Conservation (phyloP, 2,329 filamentous ascomycete species). For the Hypoxylon sp. region DNA sequence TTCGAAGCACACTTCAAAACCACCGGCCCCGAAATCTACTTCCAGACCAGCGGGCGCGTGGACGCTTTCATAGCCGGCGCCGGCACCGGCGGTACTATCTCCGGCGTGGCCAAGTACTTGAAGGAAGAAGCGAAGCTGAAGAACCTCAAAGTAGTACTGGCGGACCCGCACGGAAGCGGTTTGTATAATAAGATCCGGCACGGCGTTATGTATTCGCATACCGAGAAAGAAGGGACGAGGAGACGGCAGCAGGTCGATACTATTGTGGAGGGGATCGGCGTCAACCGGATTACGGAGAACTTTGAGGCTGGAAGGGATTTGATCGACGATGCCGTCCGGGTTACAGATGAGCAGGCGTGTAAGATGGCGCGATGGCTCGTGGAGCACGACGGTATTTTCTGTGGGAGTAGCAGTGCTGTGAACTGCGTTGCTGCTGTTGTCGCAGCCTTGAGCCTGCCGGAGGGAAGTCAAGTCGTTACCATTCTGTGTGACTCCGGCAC, state of each 20-base stretch:
- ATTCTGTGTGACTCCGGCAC: slow-evolving; percentile 88
- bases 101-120: slow-evolving; percentile 85
- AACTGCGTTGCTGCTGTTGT: slow-evolving; percentile 88
- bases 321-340: slow-evolving; percentile 89
- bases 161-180: slow-evolving; percentile 94
- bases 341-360: slow-evolving; percentile 89
- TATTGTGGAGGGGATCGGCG: slow-evolving; percentile 94
- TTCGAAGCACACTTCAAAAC: slow-evolving; percentile 84
- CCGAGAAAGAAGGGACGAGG: slow-evolving; percentile 90
- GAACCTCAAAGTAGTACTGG: slow-evolving; percentile 73
- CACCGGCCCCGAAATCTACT: slow-evolving; percentile 91
- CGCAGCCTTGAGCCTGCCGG: slow-evolving; percentile 73
- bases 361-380: slow-evolving; percentile 97
- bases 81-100: slow-evolving; percentile 93
- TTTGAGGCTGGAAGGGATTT: slow-evolving; percentile 89
- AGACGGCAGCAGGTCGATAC: slow-evolving; percentile 93
- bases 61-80: slow-evolving; percentile 95
- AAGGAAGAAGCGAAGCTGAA: slow-evolving; percentile 76
- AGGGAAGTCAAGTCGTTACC: slow-evolving; percentile 78
- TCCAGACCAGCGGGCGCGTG: slow-evolving; percentile 79
- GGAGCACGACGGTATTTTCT: slow-evolving; percentile 93
- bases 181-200: slow-evolving; percentile 92
- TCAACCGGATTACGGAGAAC: slow-evolving; percentile 94
- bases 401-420: slow-evolving; percentile 95
- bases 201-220: slow-evolving; percentile 94